Percentiles rank a stretch among this genome's conserved stretches.
These are phyloP conservation scores for Aegilops umbellulata DNA, from an alignment of 176 grass and related monocot genomes.

Conservation along the genomic window DNA sequence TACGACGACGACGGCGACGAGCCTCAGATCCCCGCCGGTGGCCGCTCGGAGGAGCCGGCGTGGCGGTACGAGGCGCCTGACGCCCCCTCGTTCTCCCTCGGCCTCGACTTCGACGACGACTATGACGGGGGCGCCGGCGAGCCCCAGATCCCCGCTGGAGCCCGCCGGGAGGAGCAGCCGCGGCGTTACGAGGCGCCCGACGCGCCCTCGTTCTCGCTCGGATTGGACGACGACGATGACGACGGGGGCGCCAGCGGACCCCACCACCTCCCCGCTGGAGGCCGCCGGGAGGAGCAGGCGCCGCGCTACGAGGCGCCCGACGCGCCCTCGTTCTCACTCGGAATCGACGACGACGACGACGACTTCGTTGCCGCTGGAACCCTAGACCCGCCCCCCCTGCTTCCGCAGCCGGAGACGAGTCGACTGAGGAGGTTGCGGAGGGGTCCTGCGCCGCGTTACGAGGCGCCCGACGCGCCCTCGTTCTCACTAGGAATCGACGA, in stretches of 20 bases:
- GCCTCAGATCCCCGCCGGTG: neutral
- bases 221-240: conserved; percentile 8
- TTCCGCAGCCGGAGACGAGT: neutral
- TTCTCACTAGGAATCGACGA: conserved; percentile 11
- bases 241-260: neutral
- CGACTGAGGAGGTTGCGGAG: conserved; percentile 55
- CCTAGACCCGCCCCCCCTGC: neutral
- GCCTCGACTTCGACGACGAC: conserved; percentile 28
- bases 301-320: neutral
- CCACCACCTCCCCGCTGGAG: neutral
- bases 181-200: neutral
- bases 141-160: neutral
- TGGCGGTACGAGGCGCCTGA: conserved; percentile 13
- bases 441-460: neutral
- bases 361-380: conserved; percentile 7
- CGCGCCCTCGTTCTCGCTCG: conserved; percentile 36
- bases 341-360: conserved; percentile 11
- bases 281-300: neutral
- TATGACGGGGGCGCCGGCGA: neutral
- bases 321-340: conserved; percentile 35
- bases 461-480: neutral
- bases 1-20: neutral
- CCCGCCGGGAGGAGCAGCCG: neutral
- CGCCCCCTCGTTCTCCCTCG: conserved; percentile 18
- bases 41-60: neutral